phyloP scores from a whole-genome alignment of 164 flowering plant species.

The Hamamelis virginiana region DNA sequence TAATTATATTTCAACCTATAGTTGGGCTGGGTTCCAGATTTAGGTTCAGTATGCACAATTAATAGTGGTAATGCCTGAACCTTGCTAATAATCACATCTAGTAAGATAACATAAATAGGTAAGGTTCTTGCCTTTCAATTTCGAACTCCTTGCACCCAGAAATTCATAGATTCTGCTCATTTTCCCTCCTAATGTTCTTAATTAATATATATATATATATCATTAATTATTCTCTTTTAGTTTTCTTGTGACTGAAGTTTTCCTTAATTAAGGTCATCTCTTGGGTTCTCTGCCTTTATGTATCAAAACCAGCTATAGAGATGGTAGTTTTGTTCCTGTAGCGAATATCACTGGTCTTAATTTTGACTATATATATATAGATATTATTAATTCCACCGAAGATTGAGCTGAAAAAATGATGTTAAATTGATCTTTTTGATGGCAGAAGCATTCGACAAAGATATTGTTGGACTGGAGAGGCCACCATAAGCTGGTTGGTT shows the following conservation, averaged over 20 bases:
- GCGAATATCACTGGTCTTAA: neutral
- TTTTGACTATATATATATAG: neutral
- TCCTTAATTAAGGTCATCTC: no score
- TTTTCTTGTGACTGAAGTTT: neutral
- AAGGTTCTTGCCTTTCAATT: neutral
- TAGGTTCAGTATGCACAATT: neutral
- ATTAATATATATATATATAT: no score
- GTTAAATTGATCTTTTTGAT: constrained; percentile 13
- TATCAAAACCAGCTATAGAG: neutral
- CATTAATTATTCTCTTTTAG: neutral
- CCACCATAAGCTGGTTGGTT: constrained; percentile 24
- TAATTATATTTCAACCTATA: neutral
- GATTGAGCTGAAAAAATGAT: constrained; percentile 1
- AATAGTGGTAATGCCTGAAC: neutral
- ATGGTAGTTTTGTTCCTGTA: neutral
- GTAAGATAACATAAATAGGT: neutral
- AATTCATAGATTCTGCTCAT: no score
- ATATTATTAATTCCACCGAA: neutral
- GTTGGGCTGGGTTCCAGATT: neutral
- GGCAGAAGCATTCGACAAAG: constrained; percentile 29
- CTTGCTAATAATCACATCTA: neutral
- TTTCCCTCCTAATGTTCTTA: no score
- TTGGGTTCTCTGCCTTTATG: neutral
- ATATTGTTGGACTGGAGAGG: constrained; percentile 25
- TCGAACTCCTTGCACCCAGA: neutral